Conservation (phyloP, 2,329 filamentous ascomycete genomes). For the Diaporthe citrichinensis region DNA sequence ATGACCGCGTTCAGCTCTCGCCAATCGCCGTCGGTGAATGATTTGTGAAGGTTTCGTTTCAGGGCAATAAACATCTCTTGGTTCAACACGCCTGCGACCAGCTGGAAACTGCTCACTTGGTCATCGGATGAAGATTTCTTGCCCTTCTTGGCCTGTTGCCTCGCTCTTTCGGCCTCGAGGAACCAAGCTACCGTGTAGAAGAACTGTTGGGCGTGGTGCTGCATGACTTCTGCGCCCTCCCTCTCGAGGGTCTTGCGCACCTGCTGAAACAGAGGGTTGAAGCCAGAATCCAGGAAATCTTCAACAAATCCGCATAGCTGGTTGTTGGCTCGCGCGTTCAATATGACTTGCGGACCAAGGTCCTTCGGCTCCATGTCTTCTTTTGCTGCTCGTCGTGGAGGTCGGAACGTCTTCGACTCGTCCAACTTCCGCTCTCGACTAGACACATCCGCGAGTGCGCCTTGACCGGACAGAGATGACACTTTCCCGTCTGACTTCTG, state of each 20-base stretch:
- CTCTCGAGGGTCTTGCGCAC: conserved; percentile 91
- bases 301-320: conserved; percentile 87
- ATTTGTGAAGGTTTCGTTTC: conserved; percentile 84
- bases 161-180: conserved; percentile 83
- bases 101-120: conserved; percentile 82
- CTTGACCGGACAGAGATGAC: conserved; percentile 89
- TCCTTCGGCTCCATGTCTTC: conserved; percentile 78
- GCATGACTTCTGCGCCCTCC: conserved; percentile 84
- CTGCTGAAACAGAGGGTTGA: conserved; percentile 91
- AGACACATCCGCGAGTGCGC: conserved; percentile 81
- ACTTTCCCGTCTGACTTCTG: conserved; percentile 88
- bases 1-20: conserved; percentile 88
- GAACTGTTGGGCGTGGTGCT: conserved; percentile 85
- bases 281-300: conserved; percentile 94
- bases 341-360: conserved; percentile 79
- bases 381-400: conserved; percentile 75
- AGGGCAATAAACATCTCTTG: conserved; percentile 95
- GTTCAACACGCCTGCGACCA: conserved; percentile 90
- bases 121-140: conserved; percentile 61
- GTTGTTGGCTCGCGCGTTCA: conserved; percentile 81
- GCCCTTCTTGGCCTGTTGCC: conserved; percentile 73
- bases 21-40: conserved; percentile 89
- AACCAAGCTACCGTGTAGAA: conserved; percentile 97
- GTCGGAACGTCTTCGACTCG: conserved; percentile 89
- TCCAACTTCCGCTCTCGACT: conserved; percentile 90